Evolutionary conservation across 192 early-diverging fungal species (phyloP).

Genomic region (Jimgerdemannia lactiflua): DNA sequence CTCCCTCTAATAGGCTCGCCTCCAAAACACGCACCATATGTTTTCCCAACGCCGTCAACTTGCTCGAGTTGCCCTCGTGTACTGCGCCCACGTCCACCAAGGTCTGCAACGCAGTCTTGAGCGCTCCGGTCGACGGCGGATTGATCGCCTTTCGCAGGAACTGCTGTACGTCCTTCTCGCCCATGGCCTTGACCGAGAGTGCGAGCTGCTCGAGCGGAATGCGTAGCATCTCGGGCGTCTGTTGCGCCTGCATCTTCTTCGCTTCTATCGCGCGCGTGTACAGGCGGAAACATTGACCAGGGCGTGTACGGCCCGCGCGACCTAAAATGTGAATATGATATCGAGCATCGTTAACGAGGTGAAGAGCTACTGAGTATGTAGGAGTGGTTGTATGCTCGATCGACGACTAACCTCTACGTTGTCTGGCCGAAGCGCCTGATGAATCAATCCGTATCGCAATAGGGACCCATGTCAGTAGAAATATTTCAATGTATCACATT

Average conservation of each 20-base stretch:
- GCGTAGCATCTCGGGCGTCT: constrained; percentile 75
- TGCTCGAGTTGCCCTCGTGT: constrained; percentile 26
- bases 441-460: constrained; percentile 22
- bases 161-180: constrained; percentile 46
- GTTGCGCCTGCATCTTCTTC: constrained; percentile 51
- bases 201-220: constrained; percentile 86
- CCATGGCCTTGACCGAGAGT: constrained; percentile 65
- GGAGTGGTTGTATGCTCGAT: not conserved
- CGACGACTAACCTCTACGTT: constrained; percentile 38
- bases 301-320: constrained; percentile 79
- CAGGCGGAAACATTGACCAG: constrained; percentile 74
- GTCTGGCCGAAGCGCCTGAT: constrained; percentile 54
- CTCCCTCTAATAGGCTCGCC: not conserved
- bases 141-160: constrained; percentile 63
- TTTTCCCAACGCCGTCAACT: constrained; percentile 67
- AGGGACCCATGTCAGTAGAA: not conserved
- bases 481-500: not conserved
- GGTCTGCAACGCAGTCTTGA: constrained; percentile 55
- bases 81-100: constrained; percentile 64
- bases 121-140: constrained; percentile 55
- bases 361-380: too few relatives aligned
- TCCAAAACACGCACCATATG: constrained; percentile 39
- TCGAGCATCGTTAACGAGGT: too few relatives aligned
- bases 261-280: constrained; percentile 45
- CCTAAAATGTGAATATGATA: constrained; percentile 45